Evolutionary conservation across 2,329 filamentous ascomycete species (phyloP).

Genomic region (Neofusicoccum laricinum): DNA sequence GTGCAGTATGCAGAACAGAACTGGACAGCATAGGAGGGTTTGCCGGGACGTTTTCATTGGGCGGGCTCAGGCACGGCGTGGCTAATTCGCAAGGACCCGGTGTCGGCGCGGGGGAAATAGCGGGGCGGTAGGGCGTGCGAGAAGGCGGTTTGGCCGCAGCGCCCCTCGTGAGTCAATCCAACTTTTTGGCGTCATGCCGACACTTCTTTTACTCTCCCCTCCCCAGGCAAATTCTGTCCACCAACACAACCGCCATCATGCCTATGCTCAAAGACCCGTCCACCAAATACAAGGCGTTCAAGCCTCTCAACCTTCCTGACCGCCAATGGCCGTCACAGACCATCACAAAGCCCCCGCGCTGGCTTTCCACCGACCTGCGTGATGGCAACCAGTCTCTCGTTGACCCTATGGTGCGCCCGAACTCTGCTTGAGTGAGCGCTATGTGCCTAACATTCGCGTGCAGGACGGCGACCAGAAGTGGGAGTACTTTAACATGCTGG

Average conservation of each 20-base stretch:
- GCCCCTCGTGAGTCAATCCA: conserved; percentile 13
- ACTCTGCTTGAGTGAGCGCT: neutral
- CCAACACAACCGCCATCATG: conserved; percentile 26
- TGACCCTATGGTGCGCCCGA: conserved; percentile 75
- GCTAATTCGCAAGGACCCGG: neutral
- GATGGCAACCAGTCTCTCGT: conserved; percentile 94
- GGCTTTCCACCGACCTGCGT: conserved; percentile 83
- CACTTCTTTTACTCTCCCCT: conserved; percentile 1
- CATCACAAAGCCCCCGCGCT: conserved; percentile 81
- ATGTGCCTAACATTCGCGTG: neutral
- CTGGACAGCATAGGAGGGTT: neutral
- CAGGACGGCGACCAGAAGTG: conserved; percentile 94
- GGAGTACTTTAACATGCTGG: conserved; percentile 91
- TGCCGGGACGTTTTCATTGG: neutral
- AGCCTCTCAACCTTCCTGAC: conserved; percentile 63
- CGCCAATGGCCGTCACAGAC: conserved; percentile 81
- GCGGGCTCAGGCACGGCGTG: neutral
- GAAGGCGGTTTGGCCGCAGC: neutral
- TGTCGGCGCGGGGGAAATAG: conserved; percentile 8
- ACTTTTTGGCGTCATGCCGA: conserved; percentile 9
- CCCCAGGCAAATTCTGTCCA: neutral
- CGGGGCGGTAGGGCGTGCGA: neutral
- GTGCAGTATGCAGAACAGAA: neutral
- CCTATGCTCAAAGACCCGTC: conserved; percentile 69
- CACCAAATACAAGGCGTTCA: conserved; percentile 72